Base-by-base conservation (phyloP, 768 basidiomycete genomes). In the Suillus subluteus region DNA sequence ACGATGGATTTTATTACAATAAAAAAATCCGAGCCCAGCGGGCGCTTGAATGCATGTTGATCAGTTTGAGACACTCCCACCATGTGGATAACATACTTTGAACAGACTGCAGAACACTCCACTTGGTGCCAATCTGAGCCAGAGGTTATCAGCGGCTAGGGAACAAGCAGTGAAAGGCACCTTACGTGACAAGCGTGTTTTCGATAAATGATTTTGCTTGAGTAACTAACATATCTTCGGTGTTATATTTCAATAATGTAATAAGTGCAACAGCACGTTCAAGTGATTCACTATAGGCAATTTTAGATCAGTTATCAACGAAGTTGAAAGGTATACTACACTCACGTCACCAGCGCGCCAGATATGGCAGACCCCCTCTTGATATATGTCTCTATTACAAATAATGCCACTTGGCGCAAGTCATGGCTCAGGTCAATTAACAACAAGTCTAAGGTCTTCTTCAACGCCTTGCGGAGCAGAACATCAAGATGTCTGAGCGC, bases 361-460 rank as follows among this genome's bases (percentile, higher is more conserved):
- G 67, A 68, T 54, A 69, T 68, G 46, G 78, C 74, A 41, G 86
- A 82, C 79, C 87, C 91, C 67, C 83, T 79, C 68, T 86, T 88
- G 66, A 91, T 83, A 67, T 87, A 89, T 5, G 86, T 84, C 65
- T 89, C 88, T 23, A 83, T 81, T 11, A 84, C 82, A 3, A 89
- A 87, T 55, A 94, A 73, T 21, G 87, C 82, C 9, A 92, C 77
- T 68, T 91, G 89, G 9, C 89, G 86, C 37, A 91, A 70, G 70
- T 93, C 91, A 62, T 90, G 88, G 71, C 85, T 88, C 59, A 89
- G 76, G 46, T 89, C 84, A 50, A 80, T 76, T 5, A 84, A 74
- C 46, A 89, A 70, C 11, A 88, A 71, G 38, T 86, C 87, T 62
- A 89, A 75, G 2, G 83, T 79, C 26, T 83, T 81, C 38, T 81